These are phyloP conservation scores for Yamadazyma songkhlaensis DNA, from an alignment of 1,139 yeast genomes.

Conservation along the genomic window DNA sequence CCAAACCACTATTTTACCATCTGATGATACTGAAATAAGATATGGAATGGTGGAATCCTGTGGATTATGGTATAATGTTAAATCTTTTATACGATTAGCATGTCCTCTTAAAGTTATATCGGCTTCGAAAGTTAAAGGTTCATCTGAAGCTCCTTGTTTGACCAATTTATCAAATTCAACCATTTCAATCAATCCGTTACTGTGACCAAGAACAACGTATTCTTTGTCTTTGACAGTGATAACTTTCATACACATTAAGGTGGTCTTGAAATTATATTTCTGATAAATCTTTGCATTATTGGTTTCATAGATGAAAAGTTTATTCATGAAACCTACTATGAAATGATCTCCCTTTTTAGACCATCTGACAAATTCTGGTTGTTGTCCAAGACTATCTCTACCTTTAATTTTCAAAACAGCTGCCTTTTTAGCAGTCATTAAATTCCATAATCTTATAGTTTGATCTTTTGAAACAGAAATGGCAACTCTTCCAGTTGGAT, in stretches of 20 bases:
- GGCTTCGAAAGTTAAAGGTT: conserved; percentile 37
- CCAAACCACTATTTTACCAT: conserved; percentile 93
- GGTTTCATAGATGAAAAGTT: conserved; percentile 64
- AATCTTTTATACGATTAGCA: conserved; percentile 78
- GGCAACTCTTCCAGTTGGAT: conserved; percentile 90
- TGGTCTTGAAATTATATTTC: conserved; percentile 47
- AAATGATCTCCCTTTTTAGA: conserved; percentile 60
- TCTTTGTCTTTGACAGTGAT: conserved; percentile 43
- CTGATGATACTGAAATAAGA: conserved; percentile 83
- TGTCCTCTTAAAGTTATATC: conserved; percentile 71
- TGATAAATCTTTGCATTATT: conserved; percentile 57
- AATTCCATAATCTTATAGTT: conserved; percentile 86
- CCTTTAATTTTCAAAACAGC: conserved; percentile 75
- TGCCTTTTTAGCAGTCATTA: conserved; percentile 97
- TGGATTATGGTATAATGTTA: conserved; percentile 50
- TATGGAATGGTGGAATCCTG: conserved; percentile 40
- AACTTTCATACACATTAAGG: conserved; percentile 69
- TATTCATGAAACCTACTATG: conserved; percentile 69
- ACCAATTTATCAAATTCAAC: conserved; percentile 28
- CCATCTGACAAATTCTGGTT: conserved; percentile 70
- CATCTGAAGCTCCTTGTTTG: conserved; percentile 12
- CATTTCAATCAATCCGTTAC: conserved; percentile 71
- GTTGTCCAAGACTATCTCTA: conserved; percentile 59
- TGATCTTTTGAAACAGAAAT: conserved; percentile 84
- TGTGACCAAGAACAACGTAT: conserved; percentile 65